These are phyloP conservation scores for Aphanomyces cochlioides DNA, from an alignment of 352 stramenopile genomes.

Conservation along the genomic window DNA sequence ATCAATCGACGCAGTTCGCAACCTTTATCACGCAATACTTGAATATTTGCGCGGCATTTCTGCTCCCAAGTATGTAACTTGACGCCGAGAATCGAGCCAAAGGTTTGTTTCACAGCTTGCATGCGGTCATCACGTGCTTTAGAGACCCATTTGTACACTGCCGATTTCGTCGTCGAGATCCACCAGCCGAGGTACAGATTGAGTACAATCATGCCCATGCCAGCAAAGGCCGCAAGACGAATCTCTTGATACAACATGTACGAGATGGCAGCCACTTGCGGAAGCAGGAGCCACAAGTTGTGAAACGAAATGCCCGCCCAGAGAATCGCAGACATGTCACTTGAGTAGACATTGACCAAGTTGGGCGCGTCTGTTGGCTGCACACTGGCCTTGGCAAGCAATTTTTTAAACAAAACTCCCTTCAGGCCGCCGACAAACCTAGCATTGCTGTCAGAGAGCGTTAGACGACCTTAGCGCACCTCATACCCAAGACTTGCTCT, in stretches of 20 bases:
- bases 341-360: conserved; percentile 4
- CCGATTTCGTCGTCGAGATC: conserved; percentile 25
- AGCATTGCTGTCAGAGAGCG: background rate
- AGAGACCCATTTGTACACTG: conserved; percentile 33
- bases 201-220: conserved; percentile 37
- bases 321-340: conserved; percentile 3
- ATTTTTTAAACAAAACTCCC: background rate
- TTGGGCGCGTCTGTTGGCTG: background rate
- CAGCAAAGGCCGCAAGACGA: conserved; percentile 43
- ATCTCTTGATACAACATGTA: conserved; percentile 52
- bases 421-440: background rate
- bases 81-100: conserved; percentile 79
- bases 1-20: no score
- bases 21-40: background rate
- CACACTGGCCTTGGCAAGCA: no score
- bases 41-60: conserved; percentile 76
- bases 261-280: conserved; percentile 49
- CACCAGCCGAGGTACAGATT: conserved; percentile 82
- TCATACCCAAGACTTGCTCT: background rate
- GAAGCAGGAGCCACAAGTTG: conserved; percentile 53
- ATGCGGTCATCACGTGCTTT: conserved; percentile 40
- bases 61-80: conserved; percentile 90
- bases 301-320: conserved; percentile 15
- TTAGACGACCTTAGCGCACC: background rate
- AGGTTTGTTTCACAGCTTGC: conserved; percentile 42